A percentile compares a stretch with the other conserved stretches of the same genome.
Conservation (phyloP, 345 rosid genomes). For the Lumnitzera racemosa region DNA sequence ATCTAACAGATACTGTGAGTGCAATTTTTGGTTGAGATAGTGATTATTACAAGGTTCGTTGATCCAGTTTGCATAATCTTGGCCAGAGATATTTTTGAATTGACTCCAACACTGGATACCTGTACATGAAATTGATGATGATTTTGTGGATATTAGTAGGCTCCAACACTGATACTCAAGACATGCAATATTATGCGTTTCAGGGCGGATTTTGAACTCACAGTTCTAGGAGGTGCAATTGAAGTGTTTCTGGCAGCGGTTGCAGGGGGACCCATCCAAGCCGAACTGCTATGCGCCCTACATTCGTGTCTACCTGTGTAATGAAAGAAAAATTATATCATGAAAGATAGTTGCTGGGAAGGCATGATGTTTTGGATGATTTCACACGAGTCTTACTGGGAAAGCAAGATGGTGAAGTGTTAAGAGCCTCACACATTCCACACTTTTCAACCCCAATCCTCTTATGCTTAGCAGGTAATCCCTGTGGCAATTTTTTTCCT, state of each 20-base stretch:
- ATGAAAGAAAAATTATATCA: slow-evolving; percentile 7
- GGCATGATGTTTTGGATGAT: slow-evolving; percentile 4
- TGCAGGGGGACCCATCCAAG: slow-evolving; percentile 97
- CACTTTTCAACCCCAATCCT: slow-evolving; percentile 91
- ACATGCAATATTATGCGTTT: neutral
- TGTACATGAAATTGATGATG: slow-evolving; percentile 23
- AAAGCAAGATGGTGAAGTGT: slow-evolving; percentile 92
- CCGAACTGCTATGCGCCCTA: slow-evolving; percentile 93
- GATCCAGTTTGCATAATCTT: slow-evolving; percentile 91
- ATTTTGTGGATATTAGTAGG: neutral
- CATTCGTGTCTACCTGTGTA: slow-evolving; percentile 88
- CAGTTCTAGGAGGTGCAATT: slow-evolving; percentile 87
- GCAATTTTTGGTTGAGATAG: slow-evolving; percentile 9
- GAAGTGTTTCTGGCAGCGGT: slow-evolving; percentile 90
- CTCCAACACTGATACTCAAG: no score
- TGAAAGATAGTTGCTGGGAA: neutral
- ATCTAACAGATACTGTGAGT: no score
- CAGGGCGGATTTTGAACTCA: slow-evolving; percentile 25
- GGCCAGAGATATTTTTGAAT: slow-evolving; percentile 96
- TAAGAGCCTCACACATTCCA: slow-evolving; percentile 88
- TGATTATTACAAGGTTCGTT: slow-evolving; percentile 60
- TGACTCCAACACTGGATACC: slow-evolving; percentile 87
- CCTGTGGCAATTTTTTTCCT: slow-evolving; percentile 34
- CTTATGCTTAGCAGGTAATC: slow-evolving; percentile 76
- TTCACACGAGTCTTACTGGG: slow-evolving; percentile 50